Percentiles rank a stretch among this genome's conserved stretches.
Evolutionary conservation across 352 stramenopile genomes (phyloP).

Genomic region (Phytophthora capsici): DNA sequence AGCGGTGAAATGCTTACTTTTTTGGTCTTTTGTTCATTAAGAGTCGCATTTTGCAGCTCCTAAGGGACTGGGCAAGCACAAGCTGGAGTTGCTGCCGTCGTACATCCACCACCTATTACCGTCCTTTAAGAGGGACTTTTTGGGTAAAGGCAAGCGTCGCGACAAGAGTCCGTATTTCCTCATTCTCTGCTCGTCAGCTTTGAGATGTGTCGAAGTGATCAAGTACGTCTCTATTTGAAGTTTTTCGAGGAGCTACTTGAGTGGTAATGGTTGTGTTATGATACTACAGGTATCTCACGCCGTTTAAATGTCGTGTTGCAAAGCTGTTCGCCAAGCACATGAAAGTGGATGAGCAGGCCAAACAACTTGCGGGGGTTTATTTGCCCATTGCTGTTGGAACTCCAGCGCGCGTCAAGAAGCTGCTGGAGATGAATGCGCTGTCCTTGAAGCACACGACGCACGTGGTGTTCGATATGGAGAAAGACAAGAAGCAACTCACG

Average conservation of each 20-base stretch:
- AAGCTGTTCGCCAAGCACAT: constrained; percentile 98
- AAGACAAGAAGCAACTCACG: constrained; percentile 88
- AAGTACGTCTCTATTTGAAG: constrained; percentile 72
- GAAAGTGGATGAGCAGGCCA: constrained; percentile 89
- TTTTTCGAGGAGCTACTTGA: too few species aligned
- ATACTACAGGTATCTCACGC: constrained; percentile 56
- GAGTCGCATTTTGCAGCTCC: constrained; percentile 75
- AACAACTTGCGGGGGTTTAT: constrained; percentile 76
- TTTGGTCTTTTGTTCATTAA: constrained; percentile 21
- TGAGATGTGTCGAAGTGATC: constrained; percentile 92
- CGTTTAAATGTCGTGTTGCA: constrained; percentile 91
- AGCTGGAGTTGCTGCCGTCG: constrained; percentile 66
- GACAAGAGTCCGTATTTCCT: constrained; percentile 93
- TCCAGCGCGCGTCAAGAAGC: constrained; percentile 75
- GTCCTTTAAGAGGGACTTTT: constrained; percentile 79
- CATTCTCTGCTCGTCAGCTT: constrained; percentile 91
- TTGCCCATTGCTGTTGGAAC: constrained; percentile 85
- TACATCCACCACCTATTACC: constrained; percentile 82
- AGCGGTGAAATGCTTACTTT: background rate
- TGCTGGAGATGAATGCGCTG: constrained; percentile 78
- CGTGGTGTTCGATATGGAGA: constrained; percentile 87
- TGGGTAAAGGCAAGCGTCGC: constrained; percentile 72
- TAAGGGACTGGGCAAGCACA: constrained; percentile 81
- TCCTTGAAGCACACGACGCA: constrained; percentile 83
- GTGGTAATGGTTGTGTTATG: background rate